A percentile compares a stretch with the other conserved stretches of the same genome.
Conservation (phyloP, 768 basidiomycete genomes). For the Mycena galericulata region DNA sequence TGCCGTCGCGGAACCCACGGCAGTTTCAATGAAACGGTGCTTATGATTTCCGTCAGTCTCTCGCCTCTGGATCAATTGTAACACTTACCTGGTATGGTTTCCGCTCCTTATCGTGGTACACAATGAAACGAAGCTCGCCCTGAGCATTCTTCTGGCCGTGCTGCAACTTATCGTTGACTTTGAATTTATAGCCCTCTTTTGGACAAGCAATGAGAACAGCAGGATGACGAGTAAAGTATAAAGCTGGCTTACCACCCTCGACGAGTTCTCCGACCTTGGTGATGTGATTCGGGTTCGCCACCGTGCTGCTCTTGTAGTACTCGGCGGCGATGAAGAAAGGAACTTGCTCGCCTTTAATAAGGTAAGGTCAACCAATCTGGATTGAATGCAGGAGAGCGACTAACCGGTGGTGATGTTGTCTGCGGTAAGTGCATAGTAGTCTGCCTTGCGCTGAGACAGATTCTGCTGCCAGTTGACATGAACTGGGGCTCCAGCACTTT, state of each 20-base stretch:
- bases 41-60: background rate
- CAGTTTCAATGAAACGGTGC: background rate
- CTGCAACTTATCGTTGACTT: background rate
- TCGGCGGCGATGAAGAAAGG: constrained; percentile 7
- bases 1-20: background rate
- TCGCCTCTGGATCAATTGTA: background rate
- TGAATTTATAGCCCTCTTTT: constrained; percentile 5
- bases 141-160: background rate
- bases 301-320: background rate
- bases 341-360: background rate
- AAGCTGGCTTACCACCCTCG: background rate
- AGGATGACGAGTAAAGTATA: background rate
- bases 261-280: constrained; percentile 1
- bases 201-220: background rate
- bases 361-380: background rate
- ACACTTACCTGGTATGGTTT: background rate
- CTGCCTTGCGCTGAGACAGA: background rate
- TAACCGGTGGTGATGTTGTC: constrained; percentile 5
- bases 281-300: constrained; percentile 1
- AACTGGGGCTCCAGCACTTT: background rate
- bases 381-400: background rate
- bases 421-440: background rate
- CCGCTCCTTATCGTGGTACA: background rate
- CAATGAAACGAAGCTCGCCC: background rate
- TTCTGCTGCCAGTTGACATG: constrained; percentile 4